Percentiles rank a stretch among this genome's conserved stretches.
Conservation (phyloP, 768 basidiomycete species). For the Psilocybe sp. region DNA sequence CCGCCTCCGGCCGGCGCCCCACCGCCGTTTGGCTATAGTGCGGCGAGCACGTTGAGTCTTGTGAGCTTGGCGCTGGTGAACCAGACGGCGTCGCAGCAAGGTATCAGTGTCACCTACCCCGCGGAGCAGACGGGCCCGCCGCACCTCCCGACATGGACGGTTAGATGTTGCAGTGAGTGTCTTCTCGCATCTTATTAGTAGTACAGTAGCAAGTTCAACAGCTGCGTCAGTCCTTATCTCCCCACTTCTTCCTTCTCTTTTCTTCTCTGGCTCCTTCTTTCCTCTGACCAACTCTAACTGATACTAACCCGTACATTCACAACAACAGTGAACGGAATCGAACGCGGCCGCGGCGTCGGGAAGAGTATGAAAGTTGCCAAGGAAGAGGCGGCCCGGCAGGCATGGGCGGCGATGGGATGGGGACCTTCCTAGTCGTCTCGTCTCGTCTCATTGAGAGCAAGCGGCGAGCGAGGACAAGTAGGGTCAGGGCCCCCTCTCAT, state of each 20-base stretch:
- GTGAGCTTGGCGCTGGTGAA: conserved; percentile 49
- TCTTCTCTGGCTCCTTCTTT: neutral
- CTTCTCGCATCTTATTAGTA: neutral
- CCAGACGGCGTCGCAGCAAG: conserved; percentile 50
- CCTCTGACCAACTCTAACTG: neutral
- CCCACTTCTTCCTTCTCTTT: neutral
- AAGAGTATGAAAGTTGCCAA: conserved; percentile 67
- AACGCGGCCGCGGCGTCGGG: conserved; percentile 47
- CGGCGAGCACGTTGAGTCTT: conserved; percentile 18
- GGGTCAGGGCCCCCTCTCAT: conserved; percentile 19
- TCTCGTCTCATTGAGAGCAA: too few species aligned
- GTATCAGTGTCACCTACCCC: conserved; percentile 42
- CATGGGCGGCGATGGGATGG: conserved; percentile 55
- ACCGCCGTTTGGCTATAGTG: neutral
- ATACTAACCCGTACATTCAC: too few species aligned
- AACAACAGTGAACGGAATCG: conserved; percentile 45
- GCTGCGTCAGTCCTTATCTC: too few species aligned
- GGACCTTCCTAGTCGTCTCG: conserved; percentile 22
- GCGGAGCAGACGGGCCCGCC: conserved; percentile 46
- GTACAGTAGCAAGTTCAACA: too few species aligned
- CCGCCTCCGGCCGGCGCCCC: neutral
- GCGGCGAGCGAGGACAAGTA: conserved; percentile 3
- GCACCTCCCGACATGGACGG: conserved; percentile 57
- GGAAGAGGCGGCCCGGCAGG: conserved; percentile 63
- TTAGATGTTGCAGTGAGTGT: conserved; percentile 48